A percentile compares a stretch with the other conserved stretches of the same genome.
These are phyloP conservation scores for Ilex asprella DNA, from an alignment of 257 asterid genomes.

Conservation along the genomic window DNA sequence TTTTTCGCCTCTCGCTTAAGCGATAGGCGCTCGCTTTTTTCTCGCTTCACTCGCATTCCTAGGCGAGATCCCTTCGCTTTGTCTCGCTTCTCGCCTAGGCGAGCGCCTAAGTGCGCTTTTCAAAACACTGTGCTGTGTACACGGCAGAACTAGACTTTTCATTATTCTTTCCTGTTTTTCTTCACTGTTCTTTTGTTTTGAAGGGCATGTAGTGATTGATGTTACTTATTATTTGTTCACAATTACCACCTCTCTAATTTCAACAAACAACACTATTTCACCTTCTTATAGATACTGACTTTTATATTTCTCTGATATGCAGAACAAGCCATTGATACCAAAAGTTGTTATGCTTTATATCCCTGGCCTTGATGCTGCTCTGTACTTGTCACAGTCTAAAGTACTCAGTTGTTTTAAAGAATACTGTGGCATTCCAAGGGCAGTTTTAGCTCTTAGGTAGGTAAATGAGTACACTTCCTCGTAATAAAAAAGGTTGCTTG, in stretches of 20 bases:
- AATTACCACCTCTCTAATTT: not conserved
- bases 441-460: slow-evolving; percentile 86
- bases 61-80: no score
- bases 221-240: not conserved
- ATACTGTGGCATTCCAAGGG: slow-evolving; percentile 75
- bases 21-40: no score
- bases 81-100: no score
- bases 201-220: not conserved
- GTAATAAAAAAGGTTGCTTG: not conserved
- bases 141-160: not conserved
- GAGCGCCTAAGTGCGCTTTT: no score
- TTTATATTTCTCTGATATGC: slow-evolving; percentile 28
- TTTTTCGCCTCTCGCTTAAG: no score
- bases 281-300: slow-evolving; percentile 11
- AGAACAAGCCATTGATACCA: slow-evolving; percentile 91
- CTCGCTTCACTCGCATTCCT: no score
- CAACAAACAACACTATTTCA: not conserved
- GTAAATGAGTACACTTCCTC: slow-evolving; percentile 13
- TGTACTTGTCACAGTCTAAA: slow-evolving; percentile 76
- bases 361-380: slow-evolving; percentile 97
- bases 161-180: not conserved
- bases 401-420: slow-evolving; percentile 59
- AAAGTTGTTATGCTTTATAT: slow-evolving; percentile 87
- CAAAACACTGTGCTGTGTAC: not conserved
- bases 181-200: not conserved